Evolutionary conservation across 2,329 filamentous ascomycete species (phyloP), one percentile per base, ranked within the genome.

Genomic region (Aspergillus costaricaensis): DNA sequence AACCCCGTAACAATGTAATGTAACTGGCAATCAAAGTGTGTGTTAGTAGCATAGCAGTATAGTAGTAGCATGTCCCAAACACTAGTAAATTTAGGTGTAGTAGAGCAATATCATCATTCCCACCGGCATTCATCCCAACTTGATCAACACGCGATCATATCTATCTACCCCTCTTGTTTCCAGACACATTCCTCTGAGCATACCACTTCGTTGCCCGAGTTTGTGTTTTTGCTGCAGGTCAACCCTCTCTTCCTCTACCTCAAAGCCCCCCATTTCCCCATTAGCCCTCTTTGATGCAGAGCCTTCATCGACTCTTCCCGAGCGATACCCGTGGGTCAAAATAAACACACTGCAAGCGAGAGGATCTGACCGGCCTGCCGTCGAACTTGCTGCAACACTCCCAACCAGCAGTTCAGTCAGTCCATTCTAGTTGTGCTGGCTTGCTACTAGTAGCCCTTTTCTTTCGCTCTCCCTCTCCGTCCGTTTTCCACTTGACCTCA

Each of bases 271-370:
- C 10, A 36, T 15, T 36, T 36, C 12, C 32, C 32, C 32, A 36
- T 55, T 19, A 9, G 27, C 19, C n/a, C 36, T 25, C 51, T 53
- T 39, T 53, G 32, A 39, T 53, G 32, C 32, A 30, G 17, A 55
- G 43, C 53, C 30, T 41, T 44, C 8, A 19, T 55, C 53, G 48
- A 58, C 57, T 41, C 23, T 47, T 30, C 53, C 53, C 30, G 50
- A 53, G 30, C 57, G 36, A 64, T 50, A 60, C 59, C 62, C 65
- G 70, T 70, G 70, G 68, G 67, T 71, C 74, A 73, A 72, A 75
- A 76, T 72, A 75, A 74, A 74, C 66, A 69, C 61, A 59, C 57
- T 61, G 49, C 61, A 67, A 68, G 67, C 67, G 67, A 68, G 60
- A 61, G 61, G 58, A 55, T 56, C 36, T 36, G 59, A 55, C 55